Percentiles rank a stretch among this genome's conserved stretches.
Evolutionary conservation across 345 rosid genomes (phyloP).

Genomic region (Salix koriyanagi): DNA sequence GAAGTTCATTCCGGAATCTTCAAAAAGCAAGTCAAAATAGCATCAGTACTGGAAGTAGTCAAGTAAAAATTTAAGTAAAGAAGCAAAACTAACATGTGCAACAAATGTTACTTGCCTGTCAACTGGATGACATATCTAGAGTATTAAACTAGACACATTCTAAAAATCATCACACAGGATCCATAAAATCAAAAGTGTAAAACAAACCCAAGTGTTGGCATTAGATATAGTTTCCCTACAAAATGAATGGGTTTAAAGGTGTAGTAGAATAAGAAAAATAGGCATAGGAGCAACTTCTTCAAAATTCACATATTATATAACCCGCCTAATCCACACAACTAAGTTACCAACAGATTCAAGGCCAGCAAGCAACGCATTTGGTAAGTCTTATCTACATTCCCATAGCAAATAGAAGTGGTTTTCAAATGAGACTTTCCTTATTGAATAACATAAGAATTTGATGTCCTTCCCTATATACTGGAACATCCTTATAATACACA

Average conservation of each 20-base stretch:
- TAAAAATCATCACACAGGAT: neutral
- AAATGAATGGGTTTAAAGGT: neutral
- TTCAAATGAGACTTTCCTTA: neutral
- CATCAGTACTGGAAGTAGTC: conserved; percentile 6
- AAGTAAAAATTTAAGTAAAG: neutral
- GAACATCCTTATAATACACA: neutral
- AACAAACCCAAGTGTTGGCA: neutral
- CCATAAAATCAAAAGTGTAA: neutral
- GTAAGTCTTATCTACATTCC: neutral
- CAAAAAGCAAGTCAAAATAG: conserved; percentile 9
- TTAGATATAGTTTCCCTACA: neutral
- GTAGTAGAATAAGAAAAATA: neutral
- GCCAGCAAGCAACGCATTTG: neutral
- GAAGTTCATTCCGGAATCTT: conserved; percentile 97
- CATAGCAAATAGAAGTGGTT: neutral
- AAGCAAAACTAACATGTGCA: conserved; percentile 2
- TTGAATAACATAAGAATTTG: neutral
- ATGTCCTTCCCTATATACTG: neutral
- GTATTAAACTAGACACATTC: neutral
- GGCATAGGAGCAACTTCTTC: neutral
- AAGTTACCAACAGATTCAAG: neutral
- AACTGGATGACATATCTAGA: neutral
- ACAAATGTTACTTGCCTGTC: neutral
- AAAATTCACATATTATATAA: neutral
- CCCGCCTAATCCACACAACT: neutral